Conservation (phyloP, 352 stramenopile genomes). For the Peronospora farinosa region DNA sequence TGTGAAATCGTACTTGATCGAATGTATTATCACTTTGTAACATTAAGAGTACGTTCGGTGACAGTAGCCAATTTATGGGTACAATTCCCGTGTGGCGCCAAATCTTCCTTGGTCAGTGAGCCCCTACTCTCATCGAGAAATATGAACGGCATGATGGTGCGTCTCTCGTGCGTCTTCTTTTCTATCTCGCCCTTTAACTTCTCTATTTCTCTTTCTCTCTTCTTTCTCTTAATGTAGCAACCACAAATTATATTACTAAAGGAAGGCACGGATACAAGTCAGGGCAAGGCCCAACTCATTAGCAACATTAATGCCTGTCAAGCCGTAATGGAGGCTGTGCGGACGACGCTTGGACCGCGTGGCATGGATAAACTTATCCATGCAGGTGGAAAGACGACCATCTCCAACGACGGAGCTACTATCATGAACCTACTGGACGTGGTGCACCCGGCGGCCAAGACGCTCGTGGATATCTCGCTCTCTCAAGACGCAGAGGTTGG, state of each 20-base stretch:
- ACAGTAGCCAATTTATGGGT: slow-evolving; percentile 9
- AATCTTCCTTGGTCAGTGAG: slow-evolving; percentile 28
- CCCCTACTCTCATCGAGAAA: slow-evolving; percentile 7
- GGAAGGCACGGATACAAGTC: slow-evolving; percentile 98
- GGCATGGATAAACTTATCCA: slow-evolving; percentile 99
- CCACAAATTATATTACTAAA: slow-evolving; percentile 98
- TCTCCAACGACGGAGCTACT: slow-evolving; percentile 98
- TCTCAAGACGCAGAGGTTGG: slow-evolving; percentile 87
- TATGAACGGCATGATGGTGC: slow-evolving; percentile 44
- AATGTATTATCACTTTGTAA: slow-evolving; percentile 2
- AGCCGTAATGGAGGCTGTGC: slow-evolving; percentile 95
- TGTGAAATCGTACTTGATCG: no score
- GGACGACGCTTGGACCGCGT: slow-evolving; percentile 94
- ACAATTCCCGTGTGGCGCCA: slow-evolving; percentile 23
- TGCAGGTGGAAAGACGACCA: slow-evolving; percentile 89
- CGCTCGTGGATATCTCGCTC: slow-evolving; percentile 96
- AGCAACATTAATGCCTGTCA: slow-evolving; percentile 89
- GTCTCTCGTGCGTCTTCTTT: neutral
- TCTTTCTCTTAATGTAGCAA: slow-evolving; percentile 40
- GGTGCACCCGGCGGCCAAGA: slow-evolving; percentile 97
- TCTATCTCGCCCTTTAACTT: neutral
- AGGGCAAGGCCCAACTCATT: slow-evolving; percentile 94
- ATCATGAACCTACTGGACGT: slow-evolving; percentile 99
- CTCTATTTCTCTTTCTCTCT: neutral
- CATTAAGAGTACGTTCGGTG: slow-evolving; percentile 3